phyloP scores from a whole-genome alignment of 2,329 filamentous ascomycete genomes.

The Chaetomium olivaceum region DNA sequence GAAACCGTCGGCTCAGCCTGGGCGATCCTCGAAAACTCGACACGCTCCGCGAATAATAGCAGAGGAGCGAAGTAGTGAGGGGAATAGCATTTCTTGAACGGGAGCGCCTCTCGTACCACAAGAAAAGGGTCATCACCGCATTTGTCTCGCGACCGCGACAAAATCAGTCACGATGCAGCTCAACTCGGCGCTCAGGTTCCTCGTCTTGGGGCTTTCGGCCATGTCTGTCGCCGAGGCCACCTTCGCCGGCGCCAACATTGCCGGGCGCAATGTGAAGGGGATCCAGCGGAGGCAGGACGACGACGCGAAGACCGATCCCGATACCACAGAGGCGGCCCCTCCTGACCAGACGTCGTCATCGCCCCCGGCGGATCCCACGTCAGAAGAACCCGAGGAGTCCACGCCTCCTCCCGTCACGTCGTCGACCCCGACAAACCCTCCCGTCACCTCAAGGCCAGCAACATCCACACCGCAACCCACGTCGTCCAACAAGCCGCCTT shows the following conservation, averaged over 20 bases:
- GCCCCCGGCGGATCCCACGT: slow-evolving; percentile 24
- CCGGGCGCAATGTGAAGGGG: slow-evolving; percentile 31
- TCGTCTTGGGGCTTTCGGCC: slow-evolving; percentile 52
- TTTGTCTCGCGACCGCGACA: neutral
- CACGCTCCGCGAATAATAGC: neutral
- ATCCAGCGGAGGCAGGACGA: slow-evolving; percentile 33
- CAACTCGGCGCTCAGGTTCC: slow-evolving; percentile 47
- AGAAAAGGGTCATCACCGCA: neutral
- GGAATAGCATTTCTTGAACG: neutral
- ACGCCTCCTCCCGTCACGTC: slow-evolving; percentile 19
- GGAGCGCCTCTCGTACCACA: neutral
- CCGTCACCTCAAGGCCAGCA: neutral
- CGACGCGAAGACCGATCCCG: neutral
- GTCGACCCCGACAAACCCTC: neutral
- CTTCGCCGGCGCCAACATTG: slow-evolving; percentile 36
- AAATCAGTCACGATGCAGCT: slow-evolving; percentile 49
- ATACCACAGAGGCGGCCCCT: slow-evolving; percentile 5
- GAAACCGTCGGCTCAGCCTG: slow-evolving; percentile 12
- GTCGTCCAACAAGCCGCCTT: neutral
- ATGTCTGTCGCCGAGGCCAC: slow-evolving; percentile 49
- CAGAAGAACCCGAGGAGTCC: slow-evolving; percentile 22
- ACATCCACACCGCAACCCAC: neutral
- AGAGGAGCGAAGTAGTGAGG: slow-evolving; percentile 1
- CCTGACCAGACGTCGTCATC: slow-evolving; percentile 15
- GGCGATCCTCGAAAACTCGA: slow-evolving; percentile 6